phyloP scores from a whole-genome alignment of 2,329 filamentous ascomycete species.

The Dothideomycetidae sp. region DNA sequence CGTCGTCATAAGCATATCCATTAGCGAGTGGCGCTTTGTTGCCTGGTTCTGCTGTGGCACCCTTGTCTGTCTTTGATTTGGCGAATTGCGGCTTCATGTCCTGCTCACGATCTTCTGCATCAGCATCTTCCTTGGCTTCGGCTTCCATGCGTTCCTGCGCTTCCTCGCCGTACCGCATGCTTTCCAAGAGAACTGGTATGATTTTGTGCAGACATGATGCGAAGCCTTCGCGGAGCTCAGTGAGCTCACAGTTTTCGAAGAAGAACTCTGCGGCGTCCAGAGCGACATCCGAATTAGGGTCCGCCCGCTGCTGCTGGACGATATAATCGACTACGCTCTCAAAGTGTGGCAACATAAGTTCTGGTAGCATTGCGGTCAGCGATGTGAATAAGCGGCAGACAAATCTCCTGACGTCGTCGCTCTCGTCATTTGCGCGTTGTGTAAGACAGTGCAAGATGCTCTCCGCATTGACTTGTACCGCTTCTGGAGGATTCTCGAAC shows the following conservation, averaged over 20 bases:
- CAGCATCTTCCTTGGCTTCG: slow-evolving; percentile 67
- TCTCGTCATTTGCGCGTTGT: slow-evolving; percentile 59
- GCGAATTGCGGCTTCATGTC: slow-evolving; percentile 91
- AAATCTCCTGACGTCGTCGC: slow-evolving; percentile 72
- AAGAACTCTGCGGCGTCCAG: slow-evolving; percentile 96
- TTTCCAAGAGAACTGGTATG: slow-evolving; percentile 77
- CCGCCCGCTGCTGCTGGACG: slow-evolving; percentile 68
- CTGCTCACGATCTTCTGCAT: slow-evolving; percentile 75
- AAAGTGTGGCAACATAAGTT: slow-evolving; percentile 82
- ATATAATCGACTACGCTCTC: slow-evolving; percentile 84
- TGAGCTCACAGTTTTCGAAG: slow-evolving; percentile 82
- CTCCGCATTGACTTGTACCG: slow-evolving; percentile 68
- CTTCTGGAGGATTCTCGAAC: slow-evolving; percentile 54
- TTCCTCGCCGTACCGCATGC: slow-evolving; percentile 93
- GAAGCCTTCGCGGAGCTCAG: slow-evolving; percentile 60
- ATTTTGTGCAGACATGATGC: slow-evolving; percentile 69
- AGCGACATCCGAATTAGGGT: slow-evolving; percentile 73
- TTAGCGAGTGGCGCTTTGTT: slow-evolving; percentile 25
- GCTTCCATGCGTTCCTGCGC: slow-evolving; percentile 75
- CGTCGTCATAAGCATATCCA: slow-evolving; percentile 39
- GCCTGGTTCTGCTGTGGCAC: slow-evolving; percentile 23
- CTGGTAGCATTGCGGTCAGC: slow-evolving; percentile 76
- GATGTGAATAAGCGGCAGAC: slow-evolving; percentile 90
- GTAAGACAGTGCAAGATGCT: slow-evolving; percentile 72
- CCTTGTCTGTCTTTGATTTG: slow-evolving; percentile 32